phyloP scores from a whole-genome alignment of 1,284 basidiomycete species.

The Irpex lacteus region DNA sequence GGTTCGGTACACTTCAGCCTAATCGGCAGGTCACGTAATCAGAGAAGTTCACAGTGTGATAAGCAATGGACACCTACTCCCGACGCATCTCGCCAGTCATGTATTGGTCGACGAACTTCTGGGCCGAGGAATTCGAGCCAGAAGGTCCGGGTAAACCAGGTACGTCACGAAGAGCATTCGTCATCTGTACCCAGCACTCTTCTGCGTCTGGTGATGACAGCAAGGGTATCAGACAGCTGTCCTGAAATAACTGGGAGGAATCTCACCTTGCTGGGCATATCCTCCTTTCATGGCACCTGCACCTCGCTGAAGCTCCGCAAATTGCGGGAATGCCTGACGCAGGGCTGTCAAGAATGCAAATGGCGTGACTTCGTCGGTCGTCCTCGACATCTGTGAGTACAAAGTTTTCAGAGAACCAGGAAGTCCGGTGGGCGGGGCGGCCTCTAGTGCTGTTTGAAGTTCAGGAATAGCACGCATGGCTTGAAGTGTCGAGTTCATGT shows the following conservation, averaged over 20 bases:
- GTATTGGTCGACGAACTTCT: conserved; percentile 81
- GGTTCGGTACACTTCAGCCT: conserved; percentile 57
- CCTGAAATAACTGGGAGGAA: not conserved
- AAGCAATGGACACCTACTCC: conserved; percentile 55
- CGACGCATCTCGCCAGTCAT: conserved; percentile 81
- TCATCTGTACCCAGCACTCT: conserved; percentile 87
- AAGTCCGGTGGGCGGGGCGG: conserved; percentile 32
- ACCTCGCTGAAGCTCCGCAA: conserved; percentile 65
- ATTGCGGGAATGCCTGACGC: conserved; percentile 86
- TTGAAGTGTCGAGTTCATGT: conserved; percentile 96
- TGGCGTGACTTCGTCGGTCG: conserved; percentile 80
- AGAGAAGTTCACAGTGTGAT: not conserved
- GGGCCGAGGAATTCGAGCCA: conserved; percentile 25
- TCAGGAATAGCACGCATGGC: conserved; percentile 90
- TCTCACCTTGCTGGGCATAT: conserved; percentile 85
- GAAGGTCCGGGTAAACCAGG: conserved; percentile 39
- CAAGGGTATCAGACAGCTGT: not conserved
- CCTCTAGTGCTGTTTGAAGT: conserved; percentile 66
- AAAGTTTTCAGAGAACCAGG: conserved; percentile 69
- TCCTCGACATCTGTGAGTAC: conserved; percentile 71
- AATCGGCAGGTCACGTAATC: not conserved
- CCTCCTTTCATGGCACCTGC: conserved; percentile 39
- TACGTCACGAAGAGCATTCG: conserved; percentile 77
- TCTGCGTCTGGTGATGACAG: conserved; percentile 72
- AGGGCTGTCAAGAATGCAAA: conserved; percentile 69